Base-by-base conservation (phyloP, 2,329 filamentous ascomycete species). In the Hypoxylon sp. region DNA sequence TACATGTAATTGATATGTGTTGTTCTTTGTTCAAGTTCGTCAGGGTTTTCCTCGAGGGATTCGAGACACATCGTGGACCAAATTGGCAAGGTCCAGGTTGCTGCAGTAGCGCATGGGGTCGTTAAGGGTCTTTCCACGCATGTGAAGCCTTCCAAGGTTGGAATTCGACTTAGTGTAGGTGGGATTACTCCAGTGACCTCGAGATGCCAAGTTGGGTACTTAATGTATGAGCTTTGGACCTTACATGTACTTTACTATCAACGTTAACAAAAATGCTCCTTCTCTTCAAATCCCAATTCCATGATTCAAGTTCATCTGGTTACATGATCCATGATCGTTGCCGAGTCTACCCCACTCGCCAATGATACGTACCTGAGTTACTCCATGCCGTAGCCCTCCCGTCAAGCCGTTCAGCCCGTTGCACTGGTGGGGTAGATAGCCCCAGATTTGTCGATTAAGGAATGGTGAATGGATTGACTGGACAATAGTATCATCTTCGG, bases 381-480 rank as follows among this genome's bases (percentile, higher is more conserved):
- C 57, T 60, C 57, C 57, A 57, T 16, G 21, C 47, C 47, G 57
- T 60, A 52, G 48, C 50, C 50, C 25, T 25, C 50, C 50, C 50
- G 50, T 19, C 50, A 16, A 25, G 37, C 56, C 46, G 54, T 21
- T 23, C n/a, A 46, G 12, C 52, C 41, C 25, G 29, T 7, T 34
- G 27, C 27, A 55, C 14, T 43, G 25, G 34, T 54, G 37, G 51
- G 51, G 51, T 54, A 39, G 11, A n/a, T n/a, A n/a, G n/a, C n/a
- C 29, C 5, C 27, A 16, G 50, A 1, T 25, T 41, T 16, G 37
- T 21, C 37, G 16, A 19, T 41, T 21, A 41, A 41, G n/a, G 12
- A 41, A 16, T 19, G 6, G 16, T 19, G 37, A 19, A 41, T 19
- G 7, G 37, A 16, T 41, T 16, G n/a, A 41, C 37, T 19, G n/a